Percentiles rank a stretch among this genome's conserved stretches.
Evolutionary conservation across 805 yeast genomes (phyloP).

Genomic region (Wickerhamiella galacta): DNA sequence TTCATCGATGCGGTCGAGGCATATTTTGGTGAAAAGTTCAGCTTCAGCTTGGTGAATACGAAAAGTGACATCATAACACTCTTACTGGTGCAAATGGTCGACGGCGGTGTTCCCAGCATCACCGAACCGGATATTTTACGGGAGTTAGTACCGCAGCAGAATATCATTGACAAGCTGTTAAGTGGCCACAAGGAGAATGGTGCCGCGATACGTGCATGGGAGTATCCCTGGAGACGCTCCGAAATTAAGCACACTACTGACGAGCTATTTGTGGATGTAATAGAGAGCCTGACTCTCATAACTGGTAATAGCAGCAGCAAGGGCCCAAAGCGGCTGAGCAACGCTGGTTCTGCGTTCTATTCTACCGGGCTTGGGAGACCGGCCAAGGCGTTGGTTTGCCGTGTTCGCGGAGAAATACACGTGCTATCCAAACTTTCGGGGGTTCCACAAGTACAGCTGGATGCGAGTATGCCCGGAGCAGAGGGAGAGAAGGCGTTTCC

Average conservation of each 20-base stretch:
- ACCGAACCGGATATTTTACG: slow-evolving; percentile 56
- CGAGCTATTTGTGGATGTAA: slow-evolving; percentile 72
- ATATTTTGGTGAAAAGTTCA: slow-evolving; percentile 42
- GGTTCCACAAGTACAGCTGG: slow-evolving; percentile 41
- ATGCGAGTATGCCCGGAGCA: slow-evolving; percentile 6
- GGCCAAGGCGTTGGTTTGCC: slow-evolving; percentile 16
- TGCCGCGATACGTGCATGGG: slow-evolving; percentile 9
- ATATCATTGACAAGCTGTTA: slow-evolving; percentile 36
- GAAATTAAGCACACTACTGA: slow-evolving; percentile 60
- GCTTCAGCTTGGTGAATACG: slow-evolving; percentile 41
- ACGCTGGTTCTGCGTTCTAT: slow-evolving; percentile 14
- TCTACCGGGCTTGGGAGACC: slow-evolving; percentile 7
- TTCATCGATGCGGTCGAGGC: slow-evolving; percentile 37
- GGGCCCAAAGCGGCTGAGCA: not conserved
- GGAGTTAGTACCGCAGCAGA: slow-evolving; percentile 52
- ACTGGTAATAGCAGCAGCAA: too few relatives aligned
- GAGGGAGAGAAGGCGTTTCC: slow-evolving; percentile 24
- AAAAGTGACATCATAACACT: slow-evolving; percentile 57
- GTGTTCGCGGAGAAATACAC: slow-evolving; percentile 44
- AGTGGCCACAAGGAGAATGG: slow-evolving; percentile 18
- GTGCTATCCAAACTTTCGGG: slow-evolving; percentile 64
- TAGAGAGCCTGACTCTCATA: slow-evolving; percentile 46
- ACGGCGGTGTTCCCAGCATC: slow-evolving; percentile 54
- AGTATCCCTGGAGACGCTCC: slow-evolving; percentile 60
- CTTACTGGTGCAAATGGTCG: slow-evolving; percentile 61